phyloP scores from a whole-genome alignment of 805 yeast genomes.

The Kuraishia hungarica region DNA sequence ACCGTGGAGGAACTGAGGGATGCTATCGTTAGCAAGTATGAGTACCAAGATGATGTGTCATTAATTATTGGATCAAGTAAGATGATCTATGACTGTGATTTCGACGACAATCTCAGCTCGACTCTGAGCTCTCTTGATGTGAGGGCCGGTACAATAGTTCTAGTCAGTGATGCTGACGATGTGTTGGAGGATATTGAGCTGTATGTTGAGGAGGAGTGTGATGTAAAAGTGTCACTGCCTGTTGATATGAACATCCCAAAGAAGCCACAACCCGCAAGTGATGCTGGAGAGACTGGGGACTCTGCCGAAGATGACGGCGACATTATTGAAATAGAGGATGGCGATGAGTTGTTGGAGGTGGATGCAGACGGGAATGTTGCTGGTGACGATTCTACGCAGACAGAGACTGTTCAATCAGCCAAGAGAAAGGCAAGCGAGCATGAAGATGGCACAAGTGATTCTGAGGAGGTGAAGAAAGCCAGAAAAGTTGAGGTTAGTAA shows the following conservation, averaged over 20 bases:
- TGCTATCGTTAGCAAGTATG: conserved; percentile 36
- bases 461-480: background rate
- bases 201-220: conserved; percentile 27
- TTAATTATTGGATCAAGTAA: conserved; percentile 45
- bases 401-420: background rate
- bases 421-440: background rate
- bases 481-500: background rate
- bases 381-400: too few species aligned
- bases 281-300: conserved; percentile 1
- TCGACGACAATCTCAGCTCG: conserved; percentile 62
- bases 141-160: conserved; percentile 49
- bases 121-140: conserved; percentile 47
- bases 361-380: background rate
- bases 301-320: conserved; percentile 4
- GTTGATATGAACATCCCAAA: background rate
- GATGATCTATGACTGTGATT: conserved; percentile 77
- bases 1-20: conserved; percentile 48
- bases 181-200: conserved; percentile 54
- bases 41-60: conserved; percentile 51
- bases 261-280: background rate
- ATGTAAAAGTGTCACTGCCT: conserved; percentile 25
- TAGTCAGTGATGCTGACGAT: conserved; percentile 78
- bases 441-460: background rate
- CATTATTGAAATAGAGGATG: conserved; percentile 2
- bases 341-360: conserved; percentile 1